These are phyloP conservation scores for Trichoderma sp. DNA, from an alignment of 2,329 filamentous ascomycete species.

Conservation along the genomic window DNA sequence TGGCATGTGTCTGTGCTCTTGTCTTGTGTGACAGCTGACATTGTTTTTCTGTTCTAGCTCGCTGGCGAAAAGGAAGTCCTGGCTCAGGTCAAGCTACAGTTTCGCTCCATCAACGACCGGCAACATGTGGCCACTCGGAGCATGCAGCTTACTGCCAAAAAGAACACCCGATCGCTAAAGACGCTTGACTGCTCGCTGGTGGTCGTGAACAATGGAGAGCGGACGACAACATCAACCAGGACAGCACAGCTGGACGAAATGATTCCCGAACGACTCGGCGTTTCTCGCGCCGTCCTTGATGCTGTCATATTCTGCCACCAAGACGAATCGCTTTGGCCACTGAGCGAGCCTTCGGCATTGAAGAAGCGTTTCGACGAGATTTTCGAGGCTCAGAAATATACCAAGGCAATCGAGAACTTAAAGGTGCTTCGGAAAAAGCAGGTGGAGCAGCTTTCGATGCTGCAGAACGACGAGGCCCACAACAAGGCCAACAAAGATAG, in stretches of 20 bases:
- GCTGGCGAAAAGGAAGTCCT: slow-evolving; percentile 85
- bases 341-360: slow-evolving; percentile 81
- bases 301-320: slow-evolving; percentile 98
- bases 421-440: slow-evolving; percentile 84
- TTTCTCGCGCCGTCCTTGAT: slow-evolving; percentile 87
- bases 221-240: slow-evolving; percentile 75
- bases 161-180: slow-evolving; percentile 74
- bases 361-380: slow-evolving; percentile 98
- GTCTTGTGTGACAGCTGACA: neutral
- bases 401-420: slow-evolving; percentile 95
- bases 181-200: slow-evolving; percentile 80
- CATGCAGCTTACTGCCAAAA: slow-evolving; percentile 85
- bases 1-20: neutral
- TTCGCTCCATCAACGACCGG: slow-evolving; percentile 75
- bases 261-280: slow-evolving; percentile 84
- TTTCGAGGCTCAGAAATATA: slow-evolving; percentile 96
- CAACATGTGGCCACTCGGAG: slow-evolving; percentile 84
- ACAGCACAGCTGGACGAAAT: slow-evolving; percentile 81
- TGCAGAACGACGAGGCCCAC: slow-evolving; percentile 75
- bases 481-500: slow-evolving; percentile 84
- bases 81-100: slow-evolving; percentile 89
- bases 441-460: slow-evolving; percentile 71
- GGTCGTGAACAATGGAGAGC: slow-evolving; percentile 78
- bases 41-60: slow-evolving; percentile 53
- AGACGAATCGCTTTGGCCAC: slow-evolving; percentile 95